A percentile compares a stretch with the other conserved stretches of the same genome.
Conservation (phyloP, 768 basidiomycete species). For the Flagelloscypha sp. region DNA sequence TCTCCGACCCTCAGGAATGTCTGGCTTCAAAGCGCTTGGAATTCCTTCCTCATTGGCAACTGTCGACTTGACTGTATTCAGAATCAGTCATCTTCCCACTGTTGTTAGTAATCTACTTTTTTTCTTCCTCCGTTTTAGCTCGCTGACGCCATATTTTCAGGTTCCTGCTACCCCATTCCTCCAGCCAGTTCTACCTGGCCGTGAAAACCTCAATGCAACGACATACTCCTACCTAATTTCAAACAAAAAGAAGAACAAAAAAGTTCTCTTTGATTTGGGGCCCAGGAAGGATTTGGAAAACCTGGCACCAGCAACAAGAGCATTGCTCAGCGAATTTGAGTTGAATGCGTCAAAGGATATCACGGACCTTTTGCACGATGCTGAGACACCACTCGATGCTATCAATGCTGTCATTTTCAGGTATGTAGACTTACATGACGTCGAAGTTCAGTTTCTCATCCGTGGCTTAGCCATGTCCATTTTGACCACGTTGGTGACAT, state of each 20-base stretch:
- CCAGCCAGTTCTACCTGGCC: constrained; percentile 3
- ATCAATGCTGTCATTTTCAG: too few relatives aligned
- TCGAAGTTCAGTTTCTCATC: too few relatives aligned
- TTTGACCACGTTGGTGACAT: too few relatives aligned
- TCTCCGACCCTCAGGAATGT: too few relatives aligned
- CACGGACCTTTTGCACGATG: constrained; percentile 6
- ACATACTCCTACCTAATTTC: too few relatives aligned
- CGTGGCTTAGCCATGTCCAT: too few relatives aligned
- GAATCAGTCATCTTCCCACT: constrained; percentile 7
- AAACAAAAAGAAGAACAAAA: too few relatives aligned
- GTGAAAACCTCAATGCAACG: too few relatives aligned
- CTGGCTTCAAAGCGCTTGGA: too few relatives aligned
- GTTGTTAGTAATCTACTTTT: background rate
- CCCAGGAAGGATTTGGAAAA: constrained; percentile 7
- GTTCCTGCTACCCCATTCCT: constrained; percentile 1
- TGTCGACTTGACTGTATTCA: constrained; percentile 7
- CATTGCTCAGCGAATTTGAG: background rate
- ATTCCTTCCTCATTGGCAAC: constrained; percentile 6
- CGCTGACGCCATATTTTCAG: too few relatives aligned
- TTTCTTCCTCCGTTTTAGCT: constrained; percentile 1
- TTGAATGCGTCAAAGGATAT: constrained; percentile 4
- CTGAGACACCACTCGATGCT: too few relatives aligned
- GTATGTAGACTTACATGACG: too few relatives aligned
- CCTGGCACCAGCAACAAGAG: constrained; percentile 2
- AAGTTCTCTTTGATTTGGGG: constrained; percentile 11